phyloP scores from a whole-genome alignment of 2,329 filamentous ascomycete species.

The Colletotrichum sp. region DNA sequence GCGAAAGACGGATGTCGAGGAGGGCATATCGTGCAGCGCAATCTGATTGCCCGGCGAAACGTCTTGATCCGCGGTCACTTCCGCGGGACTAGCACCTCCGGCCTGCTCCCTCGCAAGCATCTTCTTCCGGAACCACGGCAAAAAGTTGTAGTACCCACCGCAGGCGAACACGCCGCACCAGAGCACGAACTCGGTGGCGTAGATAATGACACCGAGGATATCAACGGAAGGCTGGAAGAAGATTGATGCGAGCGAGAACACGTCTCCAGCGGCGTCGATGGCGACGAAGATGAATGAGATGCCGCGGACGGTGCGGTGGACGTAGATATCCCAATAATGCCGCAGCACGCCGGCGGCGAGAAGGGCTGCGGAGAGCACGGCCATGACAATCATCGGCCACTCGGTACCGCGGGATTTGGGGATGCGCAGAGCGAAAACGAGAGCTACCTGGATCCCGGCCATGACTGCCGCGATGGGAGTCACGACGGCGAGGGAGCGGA shows the following conservation, averaged over 20 bases:
- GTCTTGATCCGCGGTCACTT: not conserved
- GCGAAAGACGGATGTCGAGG: constrained; percentile 67
- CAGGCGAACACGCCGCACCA: constrained; percentile 72
- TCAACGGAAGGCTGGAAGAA: constrained; percentile 64
- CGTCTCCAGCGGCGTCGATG: constrained; percentile 71
- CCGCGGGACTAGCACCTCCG: not conserved
- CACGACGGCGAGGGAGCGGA: constrained; percentile 52
- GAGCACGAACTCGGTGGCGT: constrained; percentile 66
- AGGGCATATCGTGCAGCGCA: constrained; percentile 53
- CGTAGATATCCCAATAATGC: constrained; percentile 74
- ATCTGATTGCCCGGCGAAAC: constrained; percentile 24
- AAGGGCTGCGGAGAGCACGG: constrained; percentile 64
- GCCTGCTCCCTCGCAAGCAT: constrained; percentile 21
- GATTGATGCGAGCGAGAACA: constrained; percentile 69
- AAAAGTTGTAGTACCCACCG: constrained; percentile 67
- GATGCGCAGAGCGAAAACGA: constrained; percentile 61
- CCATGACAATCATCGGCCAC: constrained; percentile 72
- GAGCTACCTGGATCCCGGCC: constrained; percentile 60
- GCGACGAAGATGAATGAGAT: constrained; percentile 76
- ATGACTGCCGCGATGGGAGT: constrained; percentile 58
- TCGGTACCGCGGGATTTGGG: constrained; percentile 45
- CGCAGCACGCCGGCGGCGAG: constrained; percentile 69
- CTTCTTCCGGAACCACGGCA: constrained; percentile 57
- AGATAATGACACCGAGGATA: constrained; percentile 68
- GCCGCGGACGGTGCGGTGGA: constrained; percentile 68